A percentile compares a stretch with the other conserved stretches of the same genome.
Evolutionary conservation across 345 rosid genomes (phyloP).

Genomic region (Eucalyptus decipiens): DNA sequence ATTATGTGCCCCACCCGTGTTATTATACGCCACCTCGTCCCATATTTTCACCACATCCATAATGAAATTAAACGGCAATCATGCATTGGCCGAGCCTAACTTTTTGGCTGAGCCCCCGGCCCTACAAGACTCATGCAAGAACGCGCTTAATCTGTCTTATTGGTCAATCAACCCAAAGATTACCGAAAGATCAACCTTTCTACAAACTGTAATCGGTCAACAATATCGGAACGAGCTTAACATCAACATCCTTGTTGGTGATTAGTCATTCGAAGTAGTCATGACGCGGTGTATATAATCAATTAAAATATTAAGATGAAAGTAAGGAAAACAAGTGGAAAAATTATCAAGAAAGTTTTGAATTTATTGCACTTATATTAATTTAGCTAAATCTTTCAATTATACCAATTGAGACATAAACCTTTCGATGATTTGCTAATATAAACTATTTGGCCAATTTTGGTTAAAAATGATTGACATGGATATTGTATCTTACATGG

Average conservation of each 20-base stretch:
- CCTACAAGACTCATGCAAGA: background rate
- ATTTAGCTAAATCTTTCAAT: background rate
- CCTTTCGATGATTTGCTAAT: background rate
- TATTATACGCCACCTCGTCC: background rate
- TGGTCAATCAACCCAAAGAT: background rate
- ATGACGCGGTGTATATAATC: background rate
- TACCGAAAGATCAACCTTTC: background rate
- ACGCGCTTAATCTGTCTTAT: background rate
- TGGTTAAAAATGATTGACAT: background rate
- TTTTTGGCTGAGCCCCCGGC: background rate
- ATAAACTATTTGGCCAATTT: background rate
- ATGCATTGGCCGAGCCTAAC: background rate
- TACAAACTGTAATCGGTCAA: background rate
- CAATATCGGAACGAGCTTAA: background rate
- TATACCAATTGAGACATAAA: no score
- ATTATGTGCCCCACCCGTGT: background rate
- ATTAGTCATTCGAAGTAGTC: background rate
- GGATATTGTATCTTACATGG: accelerated
- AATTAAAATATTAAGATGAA: background rate
- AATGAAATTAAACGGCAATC: background rate
- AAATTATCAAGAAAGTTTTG: background rate
- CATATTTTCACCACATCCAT: background rate
- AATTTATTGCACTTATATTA: background rate
- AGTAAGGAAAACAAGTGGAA: no score
- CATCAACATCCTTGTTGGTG: background rate